phyloP scores from a whole-genome alignment of 192 early-diverging fungal species.

The Coemansia sp. region DNA sequence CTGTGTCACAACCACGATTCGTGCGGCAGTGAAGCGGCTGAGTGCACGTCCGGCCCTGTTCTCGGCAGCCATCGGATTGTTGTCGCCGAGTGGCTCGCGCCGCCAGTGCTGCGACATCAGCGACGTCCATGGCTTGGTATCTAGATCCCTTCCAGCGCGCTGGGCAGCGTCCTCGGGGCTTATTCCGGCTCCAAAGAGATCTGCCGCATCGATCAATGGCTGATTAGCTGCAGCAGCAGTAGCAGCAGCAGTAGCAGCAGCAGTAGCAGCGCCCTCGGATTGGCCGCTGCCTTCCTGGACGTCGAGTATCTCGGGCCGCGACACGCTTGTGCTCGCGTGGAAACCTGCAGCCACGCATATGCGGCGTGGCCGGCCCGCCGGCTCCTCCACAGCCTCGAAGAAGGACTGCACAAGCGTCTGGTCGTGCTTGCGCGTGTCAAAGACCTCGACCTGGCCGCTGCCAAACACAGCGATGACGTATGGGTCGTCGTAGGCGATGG shows the following conservation, averaged over 20 bases:
- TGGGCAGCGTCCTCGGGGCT: background rate
- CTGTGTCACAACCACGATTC: slow-evolving; percentile 10
- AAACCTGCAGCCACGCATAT: slow-evolving; percentile 18
- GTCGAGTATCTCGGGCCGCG: slow-evolving; percentile 34
- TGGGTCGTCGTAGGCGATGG: slow-evolving; percentile 48
- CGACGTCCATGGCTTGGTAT: slow-evolving; percentile 16
- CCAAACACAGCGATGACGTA: slow-evolving; percentile 35
- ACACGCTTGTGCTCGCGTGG: slow-evolving; percentile 9
- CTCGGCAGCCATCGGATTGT: slow-evolving; percentile 3
- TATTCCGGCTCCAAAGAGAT: background rate
- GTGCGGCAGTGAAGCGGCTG: slow-evolving; percentile 14
- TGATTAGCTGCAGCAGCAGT: too few relatives aligned
- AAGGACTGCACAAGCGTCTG: slow-evolving; percentile 35
- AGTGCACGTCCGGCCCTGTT: slow-evolving; percentile 9
- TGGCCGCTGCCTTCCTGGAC: background rate
- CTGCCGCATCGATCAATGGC: background rate
- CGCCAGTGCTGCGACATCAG: slow-evolving; percentile 10
- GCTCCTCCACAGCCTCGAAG: slow-evolving; percentile 4
- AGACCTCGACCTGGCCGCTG: slow-evolving; percentile 31
- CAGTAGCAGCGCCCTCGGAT: too few relatives aligned
- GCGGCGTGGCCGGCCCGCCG: slow-evolving; percentile 15
- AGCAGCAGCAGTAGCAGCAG: too few relatives aligned
- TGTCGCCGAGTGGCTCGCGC: slow-evolving; percentile 21
- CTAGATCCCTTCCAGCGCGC: background rate
- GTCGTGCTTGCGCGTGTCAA: slow-evolving; percentile 43